Conservation (phyloP, 495 filamentous ascomycete genomes). For the Poronia punctata region DNA sequence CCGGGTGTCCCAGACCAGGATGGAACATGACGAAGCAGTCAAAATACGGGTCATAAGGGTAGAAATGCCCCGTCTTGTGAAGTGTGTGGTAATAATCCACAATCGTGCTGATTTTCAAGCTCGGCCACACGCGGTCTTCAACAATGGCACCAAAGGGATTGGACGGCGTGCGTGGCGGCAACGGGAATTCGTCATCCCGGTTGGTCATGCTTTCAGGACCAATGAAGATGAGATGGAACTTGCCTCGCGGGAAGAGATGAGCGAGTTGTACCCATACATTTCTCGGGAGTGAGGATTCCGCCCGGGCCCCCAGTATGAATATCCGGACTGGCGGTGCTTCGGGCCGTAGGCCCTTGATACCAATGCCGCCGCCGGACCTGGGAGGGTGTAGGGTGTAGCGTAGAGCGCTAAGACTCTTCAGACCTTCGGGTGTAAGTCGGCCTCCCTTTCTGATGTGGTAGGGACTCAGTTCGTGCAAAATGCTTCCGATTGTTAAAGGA, state of each 20-base stretch:
- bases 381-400: constrained; percentile 91
- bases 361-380: constrained; percentile 61
- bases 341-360: constrained; percentile 71
- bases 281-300: constrained; percentile 89
- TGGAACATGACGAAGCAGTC: constrained; percentile 96
- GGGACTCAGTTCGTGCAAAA: constrained; percentile 88
- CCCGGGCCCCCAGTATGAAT: constrained; percentile 91
- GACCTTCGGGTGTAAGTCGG: constrained; percentile 74
- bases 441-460: constrained; percentile 68
- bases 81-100: constrained; percentile 98
- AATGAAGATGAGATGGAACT: constrained; percentile 86
- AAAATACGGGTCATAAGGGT: constrained; percentile 95
- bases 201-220: constrained; percentile 92
- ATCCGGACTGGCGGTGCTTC: constrained; percentile 81
- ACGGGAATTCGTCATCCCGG: constrained; percentile 80
- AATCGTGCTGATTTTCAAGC: constrained; percentile 92
- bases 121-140: constrained; percentile 75
- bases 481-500: constrained; percentile 81
- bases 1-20: constrained; percentile 89
- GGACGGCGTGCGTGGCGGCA: constrained; percentile 69
- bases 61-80: constrained; percentile 79
- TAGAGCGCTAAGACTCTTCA: constrained; percentile 87
- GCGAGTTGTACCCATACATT: constrained; percentile 89
- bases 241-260: constrained; percentile 76
- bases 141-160: constrained; percentile 93